phyloP scores from a whole-genome alignment of 2,329 filamentous ascomycete genomes.

The Trichoderma sp. region DNA sequence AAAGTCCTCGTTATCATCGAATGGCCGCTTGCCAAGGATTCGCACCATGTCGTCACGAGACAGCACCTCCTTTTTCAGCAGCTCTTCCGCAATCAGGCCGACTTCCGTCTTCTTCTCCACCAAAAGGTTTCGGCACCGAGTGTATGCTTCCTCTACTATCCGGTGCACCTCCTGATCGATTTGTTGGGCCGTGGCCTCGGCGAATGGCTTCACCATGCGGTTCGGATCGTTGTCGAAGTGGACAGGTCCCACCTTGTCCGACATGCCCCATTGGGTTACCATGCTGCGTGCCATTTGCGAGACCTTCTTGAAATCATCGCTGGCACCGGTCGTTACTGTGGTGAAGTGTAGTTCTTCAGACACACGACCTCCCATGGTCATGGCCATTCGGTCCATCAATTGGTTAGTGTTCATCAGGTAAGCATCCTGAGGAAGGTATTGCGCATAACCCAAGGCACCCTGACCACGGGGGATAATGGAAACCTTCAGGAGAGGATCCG shows the following conservation, averaged over 20 bases:
- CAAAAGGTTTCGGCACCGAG: conserved; percentile 82
- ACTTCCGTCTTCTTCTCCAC: conserved; percentile 85
- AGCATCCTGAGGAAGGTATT: conserved; percentile 92
- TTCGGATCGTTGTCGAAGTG: conserved; percentile 85
- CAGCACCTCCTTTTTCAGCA: conserved; percentile 88
- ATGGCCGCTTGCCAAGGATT: conserved; percentile 80
- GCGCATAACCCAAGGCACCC: conserved; percentile 91
- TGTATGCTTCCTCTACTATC: conserved; percentile 90
- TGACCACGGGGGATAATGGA: conserved; percentile 97
- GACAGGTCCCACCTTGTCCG: conserved; percentile 85
- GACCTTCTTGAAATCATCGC: conserved; percentile 98
- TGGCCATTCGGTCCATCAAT: conserved; percentile 99
- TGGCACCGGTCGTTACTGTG: conserved; percentile 91
- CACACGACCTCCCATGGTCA: conserved; percentile 94
- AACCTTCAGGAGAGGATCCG: conserved; percentile 96
- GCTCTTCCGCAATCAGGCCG: conserved; percentile 87
- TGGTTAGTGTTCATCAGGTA: conserved; percentile 96
- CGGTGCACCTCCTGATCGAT: conserved; percentile 91
- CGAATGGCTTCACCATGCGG: conserved; percentile 91
- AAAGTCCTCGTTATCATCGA: conserved; percentile 82
- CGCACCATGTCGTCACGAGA: conserved; percentile 90
- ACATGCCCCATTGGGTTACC: conserved; percentile 99
- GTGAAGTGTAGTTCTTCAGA: conserved; percentile 97
- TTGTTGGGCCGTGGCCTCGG: conserved; percentile 85
- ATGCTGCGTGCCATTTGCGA: conserved; percentile 94